Evolutionary conservation across 352 stramenopile genomes (phyloP).

Genomic region (Saprolegnia diclina): DNA sequence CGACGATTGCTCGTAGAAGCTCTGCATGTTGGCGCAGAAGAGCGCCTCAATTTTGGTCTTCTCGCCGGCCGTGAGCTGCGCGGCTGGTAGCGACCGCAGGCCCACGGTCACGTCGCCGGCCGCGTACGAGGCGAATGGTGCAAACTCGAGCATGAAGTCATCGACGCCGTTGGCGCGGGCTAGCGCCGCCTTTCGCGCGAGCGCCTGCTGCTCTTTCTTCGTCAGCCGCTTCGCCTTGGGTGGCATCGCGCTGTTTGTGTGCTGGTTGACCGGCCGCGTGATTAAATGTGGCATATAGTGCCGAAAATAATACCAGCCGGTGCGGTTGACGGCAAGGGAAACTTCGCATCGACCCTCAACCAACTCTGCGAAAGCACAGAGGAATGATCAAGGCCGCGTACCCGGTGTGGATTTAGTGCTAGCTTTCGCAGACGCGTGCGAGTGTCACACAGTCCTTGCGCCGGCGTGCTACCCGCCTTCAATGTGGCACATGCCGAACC

Average conservation of each 20-base stretch:
- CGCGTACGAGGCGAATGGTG: conserved; percentile 47
- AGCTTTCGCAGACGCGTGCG: too few species aligned
- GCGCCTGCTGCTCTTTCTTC: conserved; percentile 27
- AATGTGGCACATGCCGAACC: not conserved
- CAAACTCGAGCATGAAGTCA: conserved; percentile 61
- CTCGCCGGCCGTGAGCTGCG: conserved; percentile 33
- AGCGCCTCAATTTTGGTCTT: conserved; percentile 47
- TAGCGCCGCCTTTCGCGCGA: conserved; percentile 30
- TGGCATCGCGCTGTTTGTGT: conserved; percentile 7
- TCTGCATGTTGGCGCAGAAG: conserved; percentile 91
- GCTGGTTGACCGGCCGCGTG: not conserved
- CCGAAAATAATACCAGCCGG: not conserved
- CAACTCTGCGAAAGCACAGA: too few species aligned
- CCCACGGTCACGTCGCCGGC: conserved; percentile 43
- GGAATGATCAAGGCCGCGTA: too few species aligned
- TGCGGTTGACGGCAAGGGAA: not conserved
- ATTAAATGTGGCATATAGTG: not conserved
- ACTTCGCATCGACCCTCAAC: not conserved
- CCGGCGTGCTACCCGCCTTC: too few species aligned
- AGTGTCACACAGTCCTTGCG: too few species aligned
- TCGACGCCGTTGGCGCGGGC: conserved; percentile 44
- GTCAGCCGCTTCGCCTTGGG: conserved; percentile 25
- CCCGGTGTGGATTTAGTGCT: too few species aligned
- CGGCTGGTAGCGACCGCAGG: conserved; percentile 42
- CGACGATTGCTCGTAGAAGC: conserved; percentile 78